A percentile compares a stretch with the other conserved stretches of the same genome.
Conservation (phyloP, 1,284 basidiomycete species). For the Paramarasmius palmivorus region DNA sequence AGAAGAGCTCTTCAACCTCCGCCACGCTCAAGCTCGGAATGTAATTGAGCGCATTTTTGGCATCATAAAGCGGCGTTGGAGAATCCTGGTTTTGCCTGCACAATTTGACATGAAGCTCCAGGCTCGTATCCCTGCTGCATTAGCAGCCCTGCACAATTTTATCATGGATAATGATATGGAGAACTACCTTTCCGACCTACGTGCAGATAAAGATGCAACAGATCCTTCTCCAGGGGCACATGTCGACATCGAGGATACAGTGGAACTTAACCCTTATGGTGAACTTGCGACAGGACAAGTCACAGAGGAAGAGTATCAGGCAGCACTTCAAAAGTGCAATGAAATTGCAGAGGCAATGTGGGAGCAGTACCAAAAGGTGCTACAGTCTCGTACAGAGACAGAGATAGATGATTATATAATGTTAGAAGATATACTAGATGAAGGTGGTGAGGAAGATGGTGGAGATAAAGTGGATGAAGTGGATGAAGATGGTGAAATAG, state of each 20-base stretch:
- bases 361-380: conserved; percentile 7
- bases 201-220: not conserved
- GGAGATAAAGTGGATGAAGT: too few species aligned
- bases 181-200: not conserved
- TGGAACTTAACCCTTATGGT: not conserved
- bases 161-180: not conserved
- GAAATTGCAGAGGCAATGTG: conserved; percentile 14
- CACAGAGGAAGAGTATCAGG: conserved; percentile 2
- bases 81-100: not conserved
- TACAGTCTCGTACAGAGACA: too few species aligned
- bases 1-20: conserved; percentile 10
- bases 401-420: too few species aligned
- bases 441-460: too few species aligned
- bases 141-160: not conserved
- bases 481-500: too few species aligned
- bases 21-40: conserved; percentile 3
- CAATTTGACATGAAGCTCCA: not conserved
- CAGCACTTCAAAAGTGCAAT: conserved; percentile 11
- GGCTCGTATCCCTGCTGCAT: not conserved
- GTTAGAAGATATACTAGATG: too few species aligned
- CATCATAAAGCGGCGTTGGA: not conserved
- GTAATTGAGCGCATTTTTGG: not conserved
- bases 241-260: not conserved
- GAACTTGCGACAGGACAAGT: not conserved
- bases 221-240: not conserved